phyloP scores from a whole-genome alignment of 1,284 basidiomycete species.

The Cryptococcus maquisensis region DNA sequence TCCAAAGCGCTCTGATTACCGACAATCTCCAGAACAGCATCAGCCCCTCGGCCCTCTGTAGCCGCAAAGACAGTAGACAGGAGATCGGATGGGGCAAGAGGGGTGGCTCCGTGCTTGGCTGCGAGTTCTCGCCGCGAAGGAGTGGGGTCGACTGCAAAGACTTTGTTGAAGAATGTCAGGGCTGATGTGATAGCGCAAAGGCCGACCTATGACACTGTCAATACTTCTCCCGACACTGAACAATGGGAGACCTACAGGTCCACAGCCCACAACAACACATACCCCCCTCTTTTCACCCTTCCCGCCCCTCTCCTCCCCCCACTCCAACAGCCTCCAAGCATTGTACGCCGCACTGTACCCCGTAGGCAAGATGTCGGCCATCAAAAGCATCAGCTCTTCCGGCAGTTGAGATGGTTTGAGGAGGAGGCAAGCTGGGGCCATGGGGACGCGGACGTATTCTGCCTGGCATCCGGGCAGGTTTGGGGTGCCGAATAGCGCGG shows the following conservation, averaged over 20 bases:
- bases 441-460: conserved; percentile 74
- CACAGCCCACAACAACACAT: conserved; percentile 50
- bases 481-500: conserved; percentile 67
- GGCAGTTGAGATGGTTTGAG: conserved; percentile 42
- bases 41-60: conserved; percentile 49
- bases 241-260: conserved; percentile 46
- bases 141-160: conserved; percentile 38
- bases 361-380: conserved; percentile 51
- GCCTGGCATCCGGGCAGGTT: conserved; percentile 76
- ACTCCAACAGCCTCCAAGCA: conserved; percentile 39
- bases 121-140: conserved; percentile 24
- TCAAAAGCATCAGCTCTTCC: conserved; percentile 48
- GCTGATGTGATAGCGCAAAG: conserved; percentile 50
- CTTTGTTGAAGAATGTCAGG: conserved; percentile 42
- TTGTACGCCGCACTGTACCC: conserved; percentile 50
- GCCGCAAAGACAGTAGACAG: conserved; percentile 23
- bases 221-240: neutral
- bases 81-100: conserved; percentile 32
- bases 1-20: conserved; percentile 67
- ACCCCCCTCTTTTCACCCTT: conserved; percentile 34
- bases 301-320: conserved; percentile 31
- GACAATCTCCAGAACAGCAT: conserved; percentile 62
- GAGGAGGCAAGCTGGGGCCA: conserved; percentile 49
- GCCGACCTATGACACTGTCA: conserved; percentile 24
- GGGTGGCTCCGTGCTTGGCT: conserved; percentile 45